A percentile compares a stretch with the other conserved stretches of the same genome.
These are phyloP conservation scores for Penicillium janthinellum DNA, from an alignment of 2,329 filamentous ascomycete genomes.

Conservation along the genomic window DNA sequence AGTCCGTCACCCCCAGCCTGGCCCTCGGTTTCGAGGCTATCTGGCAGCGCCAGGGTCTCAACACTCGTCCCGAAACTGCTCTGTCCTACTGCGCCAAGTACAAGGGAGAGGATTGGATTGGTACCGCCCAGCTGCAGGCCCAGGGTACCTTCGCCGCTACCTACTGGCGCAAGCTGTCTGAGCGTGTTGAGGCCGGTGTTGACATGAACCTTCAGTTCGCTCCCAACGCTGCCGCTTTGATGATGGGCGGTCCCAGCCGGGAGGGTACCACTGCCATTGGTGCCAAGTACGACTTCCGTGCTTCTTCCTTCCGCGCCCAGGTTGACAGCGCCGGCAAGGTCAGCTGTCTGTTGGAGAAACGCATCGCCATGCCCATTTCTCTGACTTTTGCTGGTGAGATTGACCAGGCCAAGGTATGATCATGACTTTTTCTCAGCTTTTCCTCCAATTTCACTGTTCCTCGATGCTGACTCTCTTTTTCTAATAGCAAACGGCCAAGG, in stretches of 20 bases:
- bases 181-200: slow-evolving; percentile 94
- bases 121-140: slow-evolving; percentile 83
- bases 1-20: slow-evolving; percentile 84
- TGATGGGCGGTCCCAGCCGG: slow-evolving; percentile 78
- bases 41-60: slow-evolving; percentile 84
- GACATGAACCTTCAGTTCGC: slow-evolving; percentile 88
- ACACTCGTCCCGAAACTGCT: slow-evolving; percentile 84
- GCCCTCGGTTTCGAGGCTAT: slow-evolving; percentile 88
- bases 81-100: slow-evolving; percentile 90
- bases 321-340: slow-evolving; percentile 94
- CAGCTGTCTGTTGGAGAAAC: slow-evolving; percentile 90
- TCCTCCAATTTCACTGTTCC: background rate
- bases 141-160: slow-evolving; percentile 86
- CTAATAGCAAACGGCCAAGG: slow-evolving; percentile 83
- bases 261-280: slow-evolving; percentile 90
- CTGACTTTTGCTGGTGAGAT: slow-evolving; percentile 96
- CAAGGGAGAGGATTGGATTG: slow-evolving; percentile 90
- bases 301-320: slow-evolving; percentile 93
- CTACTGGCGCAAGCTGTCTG: slow-evolving; percentile 90
- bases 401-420: slow-evolving; percentile 86
- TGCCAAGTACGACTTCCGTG: slow-evolving; percentile 97
- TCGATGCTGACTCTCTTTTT: slow-evolving; percentile 11
- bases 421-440: slow-evolving; percentile 23
- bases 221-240: slow-evolving; percentile 62
- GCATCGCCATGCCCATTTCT: slow-evolving; percentile 86